phyloP scores from a whole-genome alignment of 1,284 basidiomycete species.

The Peniophora sp. region DNA sequence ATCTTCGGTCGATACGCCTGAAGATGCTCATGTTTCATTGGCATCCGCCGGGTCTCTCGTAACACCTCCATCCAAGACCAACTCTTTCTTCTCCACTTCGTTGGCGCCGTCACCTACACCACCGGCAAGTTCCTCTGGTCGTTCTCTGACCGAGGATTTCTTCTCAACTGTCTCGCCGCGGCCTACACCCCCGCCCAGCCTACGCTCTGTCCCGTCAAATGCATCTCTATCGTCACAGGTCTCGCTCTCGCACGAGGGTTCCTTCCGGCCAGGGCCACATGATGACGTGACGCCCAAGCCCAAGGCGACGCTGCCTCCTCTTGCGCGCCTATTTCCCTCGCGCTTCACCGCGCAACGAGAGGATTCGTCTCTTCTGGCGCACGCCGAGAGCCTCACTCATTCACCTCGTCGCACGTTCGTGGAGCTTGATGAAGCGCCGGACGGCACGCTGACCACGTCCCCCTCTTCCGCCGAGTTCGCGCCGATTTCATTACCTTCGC shows the following conservation, averaged over 20 bases:
- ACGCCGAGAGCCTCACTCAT: conserved; percentile 3
- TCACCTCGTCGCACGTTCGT: conserved; percentile 7
- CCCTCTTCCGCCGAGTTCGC: conserved; percentile 4
- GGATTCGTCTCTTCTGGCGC: neutral
- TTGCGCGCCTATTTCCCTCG: conserved; percentile 26
- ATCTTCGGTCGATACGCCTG: neutral
- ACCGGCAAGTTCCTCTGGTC: conserved; percentile 2
- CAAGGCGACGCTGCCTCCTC: conserved; percentile 13
- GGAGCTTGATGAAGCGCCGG: conserved; percentile 5
- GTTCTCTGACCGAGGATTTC: conserved; percentile 25
- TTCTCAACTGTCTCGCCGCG: conserved; percentile 17
- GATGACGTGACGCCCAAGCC: conserved; percentile 14
- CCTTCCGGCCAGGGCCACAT: too few species aligned
- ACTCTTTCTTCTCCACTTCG: conserved; percentile 1
- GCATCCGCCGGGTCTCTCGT: too few species aligned
- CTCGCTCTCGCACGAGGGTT: neutral
- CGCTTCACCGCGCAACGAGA: conserved; percentile 17
- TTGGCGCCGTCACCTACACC: neutral
- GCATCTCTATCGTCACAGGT: conserved; percentile 6
- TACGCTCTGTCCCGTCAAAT: conserved; percentile 5
- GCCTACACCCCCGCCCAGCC: conserved; percentile 18
- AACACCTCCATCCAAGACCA: conserved; percentile 1
- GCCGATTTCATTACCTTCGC: neutral
- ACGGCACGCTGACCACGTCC: conserved; percentile 5
- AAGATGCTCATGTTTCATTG: neutral